Evolutionary conservation across 768 basidiomycete species (phyloP).

Genomic region (Hygrophorus pudorinus): DNA sequence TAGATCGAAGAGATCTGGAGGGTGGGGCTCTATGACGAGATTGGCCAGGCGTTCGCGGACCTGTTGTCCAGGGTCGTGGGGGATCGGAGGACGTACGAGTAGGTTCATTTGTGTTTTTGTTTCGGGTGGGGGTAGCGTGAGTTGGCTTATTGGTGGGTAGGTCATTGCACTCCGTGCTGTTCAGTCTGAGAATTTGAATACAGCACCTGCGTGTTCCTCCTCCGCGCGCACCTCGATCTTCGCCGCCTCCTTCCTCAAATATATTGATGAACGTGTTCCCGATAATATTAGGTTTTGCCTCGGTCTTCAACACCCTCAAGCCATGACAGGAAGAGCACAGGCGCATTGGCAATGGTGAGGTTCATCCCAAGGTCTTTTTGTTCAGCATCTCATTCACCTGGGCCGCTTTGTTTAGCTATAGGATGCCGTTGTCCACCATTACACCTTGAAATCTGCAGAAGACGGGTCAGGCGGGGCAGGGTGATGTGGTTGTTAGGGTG

Average conservation of each 20-base stretch:
- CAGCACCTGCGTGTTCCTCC: constrained; percentile 88
- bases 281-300: constrained; percentile 95
- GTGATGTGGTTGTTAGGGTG: not conserved
- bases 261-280: constrained; percentile 99
- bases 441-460: constrained; percentile 86
- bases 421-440: constrained; percentile 98
- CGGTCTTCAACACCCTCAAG: constrained; percentile 93
- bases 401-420: constrained; percentile 81
- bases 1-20: constrained; percentile 97
- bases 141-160: constrained; percentile 22
- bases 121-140: constrained; percentile 2
- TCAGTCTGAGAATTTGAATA: constrained; percentile 99
- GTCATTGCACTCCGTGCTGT: constrained; percentile 94
- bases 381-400: constrained; percentile 94
- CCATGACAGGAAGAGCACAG: constrained; percentile 81
- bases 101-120: constrained; percentile 32
- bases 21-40: constrained; percentile 86
- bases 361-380: constrained; percentile 90
- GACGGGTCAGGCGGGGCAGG: not conserved
- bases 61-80: constrained; percentile 96
- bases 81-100: constrained; percentile 92
- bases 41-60: constrained; percentile 95
- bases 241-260: constrained; percentile 88
- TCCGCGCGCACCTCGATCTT: constrained; percentile 80
- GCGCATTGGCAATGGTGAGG: constrained; percentile 91